Base-by-base conservation (phyloP, 176 grass and related monocot species). In the Pontederia crassipes region DNA sequence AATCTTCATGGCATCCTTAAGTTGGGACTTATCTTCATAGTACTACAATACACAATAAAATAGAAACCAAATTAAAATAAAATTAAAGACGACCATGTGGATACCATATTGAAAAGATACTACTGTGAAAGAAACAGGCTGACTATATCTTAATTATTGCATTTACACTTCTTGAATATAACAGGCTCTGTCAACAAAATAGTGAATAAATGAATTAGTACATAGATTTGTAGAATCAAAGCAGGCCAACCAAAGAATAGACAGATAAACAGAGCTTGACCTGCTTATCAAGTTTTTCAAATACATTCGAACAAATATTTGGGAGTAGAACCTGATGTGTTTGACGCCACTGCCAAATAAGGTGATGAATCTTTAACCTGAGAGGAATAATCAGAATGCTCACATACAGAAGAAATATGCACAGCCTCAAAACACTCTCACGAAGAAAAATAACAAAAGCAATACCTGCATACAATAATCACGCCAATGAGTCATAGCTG, bases 221-320 rank as follows among this genome's bases (percentile, higher is more conserved):
- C 6, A 7, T 40, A 40, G 4, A 40, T 7, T 4, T 40, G 6
- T 40, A 40, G 32, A 40, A 40, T 40, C 32, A 40, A 40, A 40
- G 32, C 2, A 3, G 32, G 6, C 32, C 2, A 40, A 40, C 32
- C 32, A 40, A 40, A 40, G 32, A 40, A 40, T 40, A 40, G 32
- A 40, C 6, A 40, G 6, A 40, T 2, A 40, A 40, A 40, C 6
- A 40, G 32, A 40, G 32, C 6, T 40, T 40, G 32, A 98, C 94
- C 88, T 98, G 72, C 46, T 98, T 98, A 14, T 83, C 94, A 68
- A 98, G 77, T 75, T 93, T 87, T 77, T 98, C 88, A 6, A 80
- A 52, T 64, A 86, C 72, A 89, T 93, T 93, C 87, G 75, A 87
- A 98, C 12, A 98, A 56, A 27, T 98, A 88, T 80, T 83, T 98